A percentile compares a stretch with the other conserved stretches of the same genome.
Evolutionary conservation across 208 protist genomes (phyloP).

Genomic region (Crithidia brevicula): DNA sequence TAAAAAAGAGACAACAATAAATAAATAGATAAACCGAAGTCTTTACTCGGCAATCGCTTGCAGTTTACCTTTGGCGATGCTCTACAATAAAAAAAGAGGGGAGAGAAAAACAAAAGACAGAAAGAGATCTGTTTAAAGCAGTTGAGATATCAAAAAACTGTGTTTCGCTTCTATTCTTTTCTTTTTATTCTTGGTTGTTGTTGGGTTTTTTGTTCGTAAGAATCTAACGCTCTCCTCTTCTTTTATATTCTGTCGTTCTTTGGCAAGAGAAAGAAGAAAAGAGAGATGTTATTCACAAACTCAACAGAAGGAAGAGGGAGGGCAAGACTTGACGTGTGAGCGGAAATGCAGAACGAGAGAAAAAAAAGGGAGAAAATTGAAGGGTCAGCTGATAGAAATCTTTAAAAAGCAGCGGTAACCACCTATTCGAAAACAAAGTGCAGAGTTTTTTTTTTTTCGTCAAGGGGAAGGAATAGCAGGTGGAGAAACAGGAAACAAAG

Average conservation of each 20-base stretch:
- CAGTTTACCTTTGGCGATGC: background rate
- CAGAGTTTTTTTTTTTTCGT: conserved; percentile 7
- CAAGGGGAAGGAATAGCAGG: conserved; percentile 10
- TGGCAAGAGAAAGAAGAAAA: no score
- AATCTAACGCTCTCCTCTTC: no score
- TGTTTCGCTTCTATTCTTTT: no score
- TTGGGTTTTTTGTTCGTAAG: no score
- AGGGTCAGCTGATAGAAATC: background rate
- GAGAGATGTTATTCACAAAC: background rate
- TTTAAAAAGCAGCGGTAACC: no score
- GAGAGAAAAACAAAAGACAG: conserved; percentile 2
- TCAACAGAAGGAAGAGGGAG: no score
- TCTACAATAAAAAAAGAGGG: background rate
- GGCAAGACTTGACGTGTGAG: no score
- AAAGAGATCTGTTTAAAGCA: conserved; percentile 1
- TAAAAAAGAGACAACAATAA: conserved; percentile 15
- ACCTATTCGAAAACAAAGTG: conserved; percentile 8
- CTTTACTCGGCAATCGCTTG: no score
- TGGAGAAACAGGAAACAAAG: no score
- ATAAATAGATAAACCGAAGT: background rate
- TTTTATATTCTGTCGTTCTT: no score
- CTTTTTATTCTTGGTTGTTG: no score
- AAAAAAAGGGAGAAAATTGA: conserved; percentile 1
- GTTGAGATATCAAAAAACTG: conserved; percentile 3
- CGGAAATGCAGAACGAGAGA: conserved; percentile 11